phyloP scores from a whole-genome alignment of 768 basidiomycete species.

The Podaxis rugospora region DNA sequence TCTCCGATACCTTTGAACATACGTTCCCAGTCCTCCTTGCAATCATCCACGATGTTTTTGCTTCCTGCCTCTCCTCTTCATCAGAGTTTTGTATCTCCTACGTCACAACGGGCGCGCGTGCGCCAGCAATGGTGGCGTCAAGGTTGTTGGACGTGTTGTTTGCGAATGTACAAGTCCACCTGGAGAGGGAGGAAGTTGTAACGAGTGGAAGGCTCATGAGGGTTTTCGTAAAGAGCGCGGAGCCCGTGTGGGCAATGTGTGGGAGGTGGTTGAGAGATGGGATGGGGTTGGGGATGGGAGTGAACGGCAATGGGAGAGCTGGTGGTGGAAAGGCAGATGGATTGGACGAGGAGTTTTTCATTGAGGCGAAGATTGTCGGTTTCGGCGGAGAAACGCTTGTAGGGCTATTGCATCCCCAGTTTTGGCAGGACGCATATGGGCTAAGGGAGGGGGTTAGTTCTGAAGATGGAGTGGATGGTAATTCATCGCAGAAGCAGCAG shows the following conservation, averaged over 20 bases:
- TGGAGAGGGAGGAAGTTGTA: conserved; percentile 51
- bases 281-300: conserved; percentile 44
- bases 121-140: conserved; percentile 52
- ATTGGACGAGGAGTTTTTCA: conserved; percentile 76
- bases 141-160: conserved; percentile 62
- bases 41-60: conserved; percentile 36
- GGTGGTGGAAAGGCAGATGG: conserved; percentile 25
- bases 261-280: conserved; percentile 71
- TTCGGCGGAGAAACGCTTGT: conserved; percentile 37
- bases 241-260: conserved; percentile 73
- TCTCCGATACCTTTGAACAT: conserved; percentile 52
- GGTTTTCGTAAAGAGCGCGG: conserved; percentile 58
- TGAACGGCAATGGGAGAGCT: conserved; percentile 16
- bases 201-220: conserved; percentile 55
- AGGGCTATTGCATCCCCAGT: conserved; percentile 63
- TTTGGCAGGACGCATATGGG: conserved; percentile 73
- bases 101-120: conserved; percentile 18
- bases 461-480: conserved; percentile 17
- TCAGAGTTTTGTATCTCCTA: conserved; percentile 19
- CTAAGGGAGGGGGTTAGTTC: conserved; percentile 40
- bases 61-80: conserved; percentile 21
- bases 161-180: conserved; percentile 48
- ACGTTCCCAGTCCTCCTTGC: conserved; percentile 54
- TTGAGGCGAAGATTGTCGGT: conserved; percentile 64
- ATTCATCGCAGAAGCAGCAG: conserved; percentile 18